These are phyloP conservation scores for Comarum palustre DNA, from an alignment of 306 rosid genomes.

Conservation along the genomic window DNA sequence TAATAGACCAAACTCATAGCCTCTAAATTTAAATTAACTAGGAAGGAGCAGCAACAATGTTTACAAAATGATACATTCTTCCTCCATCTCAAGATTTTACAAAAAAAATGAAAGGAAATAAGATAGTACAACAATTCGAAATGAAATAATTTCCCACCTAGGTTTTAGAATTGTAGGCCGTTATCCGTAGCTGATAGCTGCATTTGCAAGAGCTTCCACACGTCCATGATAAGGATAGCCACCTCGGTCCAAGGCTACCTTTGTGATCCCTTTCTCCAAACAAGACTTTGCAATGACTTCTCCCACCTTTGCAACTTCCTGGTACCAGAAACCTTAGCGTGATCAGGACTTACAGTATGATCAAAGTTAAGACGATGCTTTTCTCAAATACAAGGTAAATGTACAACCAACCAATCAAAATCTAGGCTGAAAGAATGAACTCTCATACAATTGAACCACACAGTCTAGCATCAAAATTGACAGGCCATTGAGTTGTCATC, in stretches of 20 bases:
- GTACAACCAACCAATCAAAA: not conserved
- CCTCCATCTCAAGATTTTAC: slow-evolving; percentile 4
- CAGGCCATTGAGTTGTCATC: not conserved
- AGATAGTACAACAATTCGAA: not conserved
- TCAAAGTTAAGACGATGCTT: not conserved
- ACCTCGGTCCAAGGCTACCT: slow-evolving; percentile 91
- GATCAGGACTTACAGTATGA: slow-evolving; percentile 13
- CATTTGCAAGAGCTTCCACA: slow-evolving; percentile 75
- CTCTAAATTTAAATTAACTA: not conserved
- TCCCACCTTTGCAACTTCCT: slow-evolving; percentile 95
- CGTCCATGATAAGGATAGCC: slow-evolving; percentile 97
- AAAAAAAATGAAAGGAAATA: not conserved
- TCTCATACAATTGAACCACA: slow-evolving; percentile 13
- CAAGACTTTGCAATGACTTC: slow-evolving; percentile 85
- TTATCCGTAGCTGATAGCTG: slow-evolving; percentile 94
- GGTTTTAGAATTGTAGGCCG: slow-evolving; percentile 71
- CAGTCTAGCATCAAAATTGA: slow-evolving; percentile 1
- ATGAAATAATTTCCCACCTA: not conserved
- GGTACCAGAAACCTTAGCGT: slow-evolving; percentile 26
- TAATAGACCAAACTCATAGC: not conserved
- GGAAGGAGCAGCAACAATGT: slow-evolving; percentile 10
- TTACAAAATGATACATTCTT: slow-evolving; percentile 11
- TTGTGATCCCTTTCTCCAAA: slow-evolving; percentile 86
- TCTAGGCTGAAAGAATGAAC: not conserved
- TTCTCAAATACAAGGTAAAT: not conserved